Conservation (phyloP, 306 rosid genomes). For the Cyamopsis tetragonoloba region DNA sequence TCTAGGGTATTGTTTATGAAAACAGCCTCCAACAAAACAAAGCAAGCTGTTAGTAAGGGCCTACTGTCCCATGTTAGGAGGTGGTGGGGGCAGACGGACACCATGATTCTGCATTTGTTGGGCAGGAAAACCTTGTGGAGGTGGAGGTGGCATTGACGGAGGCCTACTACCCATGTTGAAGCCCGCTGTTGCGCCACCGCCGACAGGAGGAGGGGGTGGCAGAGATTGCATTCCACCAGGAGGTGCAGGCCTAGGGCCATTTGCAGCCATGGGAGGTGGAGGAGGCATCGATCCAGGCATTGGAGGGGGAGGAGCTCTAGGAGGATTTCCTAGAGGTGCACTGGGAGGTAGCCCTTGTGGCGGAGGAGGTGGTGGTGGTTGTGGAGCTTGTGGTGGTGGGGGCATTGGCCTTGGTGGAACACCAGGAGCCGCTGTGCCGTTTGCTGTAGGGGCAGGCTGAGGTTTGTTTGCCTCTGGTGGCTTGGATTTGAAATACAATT, state of each 20-base stretch:
- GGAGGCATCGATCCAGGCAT: slow-evolving; percentile 73
- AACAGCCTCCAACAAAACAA: neutral
- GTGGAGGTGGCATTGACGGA: slow-evolving; percentile 70
- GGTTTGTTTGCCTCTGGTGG: slow-evolving; percentile 85
- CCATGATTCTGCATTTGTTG: slow-evolving; percentile 57
- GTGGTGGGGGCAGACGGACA: slow-evolving; percentile 59
- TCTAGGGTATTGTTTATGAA: neutral
- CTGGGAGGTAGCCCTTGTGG: slow-evolving; percentile 68
- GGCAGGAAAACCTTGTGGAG: slow-evolving; percentile 66
- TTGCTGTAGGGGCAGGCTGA: slow-evolving; percentile 57
- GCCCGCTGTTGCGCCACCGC: slow-evolving; percentile 43
- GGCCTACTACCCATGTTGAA: slow-evolving; percentile 65
- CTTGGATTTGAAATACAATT: slow-evolving; percentile 82
- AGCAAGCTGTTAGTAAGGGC: neutral
- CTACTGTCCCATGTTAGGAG: slow-evolving; percentile 59
- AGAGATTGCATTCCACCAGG: slow-evolving; percentile 72
- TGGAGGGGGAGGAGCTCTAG: slow-evolving; percentile 76
- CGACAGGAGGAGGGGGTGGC: slow-evolving; percentile 77
- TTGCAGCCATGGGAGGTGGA: slow-evolving; percentile 78
- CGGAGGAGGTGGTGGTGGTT: slow-evolving; percentile 80
- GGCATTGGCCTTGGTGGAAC: slow-evolving; percentile 82
- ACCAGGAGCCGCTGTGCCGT: slow-evolving; percentile 77
- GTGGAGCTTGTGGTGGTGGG: slow-evolving; percentile 83
- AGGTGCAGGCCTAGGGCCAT: slow-evolving; percentile 82
- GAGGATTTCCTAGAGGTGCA: slow-evolving; percentile 65